Base-by-base conservation (phyloP, 768 basidiomycete genomes). In the Lactifluus rugatus region DNA sequence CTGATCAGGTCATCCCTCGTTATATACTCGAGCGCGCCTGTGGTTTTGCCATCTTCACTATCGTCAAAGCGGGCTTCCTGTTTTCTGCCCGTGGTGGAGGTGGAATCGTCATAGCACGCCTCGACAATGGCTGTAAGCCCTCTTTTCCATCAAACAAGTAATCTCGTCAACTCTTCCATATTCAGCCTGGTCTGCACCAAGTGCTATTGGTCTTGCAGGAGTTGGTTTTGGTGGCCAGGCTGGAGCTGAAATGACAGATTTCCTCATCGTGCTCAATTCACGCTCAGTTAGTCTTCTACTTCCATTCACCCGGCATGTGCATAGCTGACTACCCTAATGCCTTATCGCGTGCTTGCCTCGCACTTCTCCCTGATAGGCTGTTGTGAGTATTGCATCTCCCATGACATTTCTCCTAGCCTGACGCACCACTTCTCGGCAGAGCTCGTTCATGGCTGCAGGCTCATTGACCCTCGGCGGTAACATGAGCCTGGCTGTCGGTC, bases 381-480 rank as follows among this genome's bases (percentile, higher is more conserved):
- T 87, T 56, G 85, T 87, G 69, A 73, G 85, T 73, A n/a, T 41
- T 8, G 48, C 36, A 8, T 42, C 21, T 14, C 9, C 32, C 11
- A 19, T 42, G 26, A 52, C 21, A n/a, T 48, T 37, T n/a, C 19
- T 14, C 26, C 41, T 6, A 7, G 25, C 21, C 47, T 56, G 39
- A 52, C 36, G 25, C 51, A 23, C 5, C 39, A n/a, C 10, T 1
- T 54, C 32, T 16, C 25, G 28, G 14, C 66, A 88, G 81, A 79
- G 75, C 71, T 84, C 87, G 1, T 98, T 99, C 73, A 98, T 98
- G 95, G 79, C 93, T 13, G 87, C 93, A 16, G 95, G 96, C 8
- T 89, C 86, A 7, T 69, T 99, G 58, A 93, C 89, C 2, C 74
- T 96, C 2, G 94, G 94, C 19, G 93, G 93, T 14, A 95, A 93